Conservation (phyloP, 345 rosid genomes). For the Diplotaxis tenuifolia region DNA sequence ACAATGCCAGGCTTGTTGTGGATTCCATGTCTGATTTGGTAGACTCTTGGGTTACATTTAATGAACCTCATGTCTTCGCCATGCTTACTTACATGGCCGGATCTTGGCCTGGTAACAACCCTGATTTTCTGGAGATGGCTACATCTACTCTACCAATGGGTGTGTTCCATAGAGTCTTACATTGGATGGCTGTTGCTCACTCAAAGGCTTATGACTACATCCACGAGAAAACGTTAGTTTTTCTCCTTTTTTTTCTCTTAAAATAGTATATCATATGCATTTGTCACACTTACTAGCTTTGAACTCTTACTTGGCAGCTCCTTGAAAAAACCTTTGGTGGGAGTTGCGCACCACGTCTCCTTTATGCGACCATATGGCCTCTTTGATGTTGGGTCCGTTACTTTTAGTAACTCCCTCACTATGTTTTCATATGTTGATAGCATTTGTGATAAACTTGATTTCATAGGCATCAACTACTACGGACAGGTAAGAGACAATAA, state of each 20-base stretch:
- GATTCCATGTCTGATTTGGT: slow-evolving; percentile 71
- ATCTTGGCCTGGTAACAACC: slow-evolving; percentile 97
- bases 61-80: slow-evolving; percentile 87
- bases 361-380: slow-evolving; percentile 88
- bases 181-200: slow-evolving; percentile 88
- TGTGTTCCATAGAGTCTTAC: slow-evolving; percentile 76
- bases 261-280: background rate
- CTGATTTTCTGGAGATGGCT: slow-evolving; percentile 85
- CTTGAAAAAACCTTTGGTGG: slow-evolving; percentile 49
- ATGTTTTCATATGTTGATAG: slow-evolving; percentile 74
- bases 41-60: slow-evolving; percentile 91
- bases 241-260: background rate
- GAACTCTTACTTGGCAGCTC: slow-evolving; percentile 25
- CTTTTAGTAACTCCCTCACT: slow-evolving; percentile 72
- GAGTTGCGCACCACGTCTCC: slow-evolving; percentile 91
- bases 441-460: slow-evolving; percentile 71
- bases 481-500: slow-evolving; percentile 60
- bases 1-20: slow-evolving; percentile 73
- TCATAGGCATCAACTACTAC: slow-evolving; percentile 89
- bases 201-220: slow-evolving; percentile 80
- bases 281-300: slow-evolving; percentile 1
- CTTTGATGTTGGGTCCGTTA: slow-evolving; percentile 79
- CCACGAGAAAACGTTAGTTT: slow-evolving; percentile 56
- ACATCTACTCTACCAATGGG: slow-evolving; percentile 89
- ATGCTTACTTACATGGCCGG: slow-evolving; percentile 96